phyloP scores from a whole-genome alignment of 305 asterid species.

The Lippia alba region DNA sequence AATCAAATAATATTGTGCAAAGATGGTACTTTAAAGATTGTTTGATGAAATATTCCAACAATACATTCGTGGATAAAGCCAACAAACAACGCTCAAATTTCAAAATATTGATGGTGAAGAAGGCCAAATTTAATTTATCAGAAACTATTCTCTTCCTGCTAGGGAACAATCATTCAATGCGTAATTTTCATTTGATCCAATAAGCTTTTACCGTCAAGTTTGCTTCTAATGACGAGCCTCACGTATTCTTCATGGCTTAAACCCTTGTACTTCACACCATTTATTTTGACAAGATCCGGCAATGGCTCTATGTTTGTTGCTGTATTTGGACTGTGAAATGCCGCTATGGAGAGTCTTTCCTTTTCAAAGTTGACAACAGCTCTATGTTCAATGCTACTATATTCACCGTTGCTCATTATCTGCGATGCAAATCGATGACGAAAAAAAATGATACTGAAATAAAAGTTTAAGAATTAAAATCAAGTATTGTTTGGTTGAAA shows the following conservation, averaged over 20 bases:
- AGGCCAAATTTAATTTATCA: too few species aligned
- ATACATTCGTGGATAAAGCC: too few species aligned
- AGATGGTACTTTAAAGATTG: too few species aligned
- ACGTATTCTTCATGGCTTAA: slow-evolving; percentile 35
- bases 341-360: slow-evolving; percentile 48
- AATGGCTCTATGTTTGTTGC: slow-evolving; percentile 37
- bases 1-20: too few species aligned
- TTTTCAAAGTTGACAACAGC: slow-evolving; percentile 40
- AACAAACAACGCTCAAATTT: too few species aligned
- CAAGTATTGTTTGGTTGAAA: too few species aligned
- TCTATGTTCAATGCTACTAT: slow-evolving; percentile 51
- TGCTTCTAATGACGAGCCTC: slow-evolving; percentile 38
- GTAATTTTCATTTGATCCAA: slow-evolving; percentile 34
- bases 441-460: too few species aligned
- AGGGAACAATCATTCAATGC: not conserved
- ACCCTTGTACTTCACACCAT: slow-evolving; percentile 41
- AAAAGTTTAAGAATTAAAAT: too few species aligned
- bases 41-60: too few species aligned
- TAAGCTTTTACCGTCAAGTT: slow-evolving; percentile 50
- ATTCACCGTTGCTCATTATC: slow-evolving; percentile 48
- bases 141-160: too few species aligned
- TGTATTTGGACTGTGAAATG: slow-evolving; percentile 46
- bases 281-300: slow-evolving; percentile 28
- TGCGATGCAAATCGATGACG: slow-evolving; percentile 15
- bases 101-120: too few species aligned